Conservation (phyloP, 2,329 filamentous ascomycete species). For the Hypoxylon sp. region DNA sequence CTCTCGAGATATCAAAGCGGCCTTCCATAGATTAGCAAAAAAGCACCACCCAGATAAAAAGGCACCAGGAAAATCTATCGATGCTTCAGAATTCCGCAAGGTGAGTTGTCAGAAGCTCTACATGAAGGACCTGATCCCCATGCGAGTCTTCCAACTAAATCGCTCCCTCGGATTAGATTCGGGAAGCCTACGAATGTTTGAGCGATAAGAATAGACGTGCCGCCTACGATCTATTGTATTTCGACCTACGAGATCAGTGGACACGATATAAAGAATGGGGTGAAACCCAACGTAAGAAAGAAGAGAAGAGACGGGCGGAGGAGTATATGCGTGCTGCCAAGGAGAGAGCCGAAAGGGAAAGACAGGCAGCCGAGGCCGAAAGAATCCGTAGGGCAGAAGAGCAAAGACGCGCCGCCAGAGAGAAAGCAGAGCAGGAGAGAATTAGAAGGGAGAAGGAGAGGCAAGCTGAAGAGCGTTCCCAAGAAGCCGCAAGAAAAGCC, state of each 20-base stretch:
- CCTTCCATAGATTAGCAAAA: slow-evolving; percentile 28
- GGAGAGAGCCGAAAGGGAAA: slow-evolving; percentile 9
- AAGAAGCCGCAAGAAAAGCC: slow-evolving; percentile 26
- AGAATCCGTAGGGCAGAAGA: slow-evolving; percentile 6
- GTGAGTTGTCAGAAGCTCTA: slow-evolving; percentile 7
- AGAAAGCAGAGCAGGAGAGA: slow-evolving; percentile 23
- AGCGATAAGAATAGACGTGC: slow-evolving; percentile 11
- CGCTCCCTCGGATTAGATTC: slow-evolving; percentile 12
- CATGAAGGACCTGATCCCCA: not conserved
- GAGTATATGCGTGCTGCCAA: slow-evolving; percentile 9
- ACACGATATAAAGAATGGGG: slow-evolving; percentile 3
- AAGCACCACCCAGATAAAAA: slow-evolving; percentile 37
- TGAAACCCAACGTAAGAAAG: not conserved
- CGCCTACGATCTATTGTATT: slow-evolving; percentile 19
- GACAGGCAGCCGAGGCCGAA: slow-evolving; percentile 15
- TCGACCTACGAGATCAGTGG: slow-evolving; percentile 23
- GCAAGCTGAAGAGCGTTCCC: slow-evolving; percentile 25
- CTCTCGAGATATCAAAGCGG: slow-evolving; percentile 32
- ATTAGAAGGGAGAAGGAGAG: slow-evolving; percentile 21
- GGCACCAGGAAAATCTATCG: slow-evolving; percentile 28
- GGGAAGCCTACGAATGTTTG: slow-evolving; percentile 32
- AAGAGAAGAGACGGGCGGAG: slow-evolving; percentile 19
- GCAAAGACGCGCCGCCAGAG: slow-evolving; percentile 14
- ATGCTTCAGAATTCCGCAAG: slow-evolving; percentile 37
- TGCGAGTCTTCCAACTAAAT: not conserved